Evolutionary conservation across 2,329 filamentous ascomycete genomes (phyloP), one percentile per base, ranked within the genome.

Genomic region (Alternaria gaisen): DNA sequence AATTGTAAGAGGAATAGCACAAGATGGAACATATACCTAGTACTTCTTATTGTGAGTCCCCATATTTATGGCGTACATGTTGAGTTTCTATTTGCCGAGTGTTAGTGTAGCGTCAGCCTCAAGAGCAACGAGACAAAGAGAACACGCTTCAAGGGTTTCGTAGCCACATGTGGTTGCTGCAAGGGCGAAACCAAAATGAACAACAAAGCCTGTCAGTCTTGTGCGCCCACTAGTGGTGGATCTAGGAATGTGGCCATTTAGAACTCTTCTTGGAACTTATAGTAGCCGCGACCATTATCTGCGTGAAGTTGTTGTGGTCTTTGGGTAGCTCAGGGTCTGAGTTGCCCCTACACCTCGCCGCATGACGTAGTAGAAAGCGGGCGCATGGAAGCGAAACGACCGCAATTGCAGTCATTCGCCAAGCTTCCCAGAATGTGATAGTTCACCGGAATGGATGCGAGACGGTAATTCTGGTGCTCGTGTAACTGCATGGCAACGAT

Each of bases 21-120:
- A 42, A 40, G 14, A 47, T 58, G 42, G 54, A 60, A 62, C 59
- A 58, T 16, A 34, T 56, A 58, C 58, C 41, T 43, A 28, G 38
- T 30, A 20, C 22, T 22, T 26, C n/a, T 48, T 30, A 42, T 58
- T 26, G 11, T 56, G 36, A 24, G 50, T 54, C 8, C 10, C 18
- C 22, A 30, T 57, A 60, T 59, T 36, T 47, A 55, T 56, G 63
- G 66, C 61, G 58, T 59, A 59, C 12, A 43, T 9, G 32, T 26
- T 41, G 28, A 14, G 40, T 30, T 51, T 14, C 34, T 41, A 65
- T 65, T 68, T 42, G 64, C 53, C 51, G 44, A n/a, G 16, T 34
- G 47, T 12, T 5, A 18, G 22, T 30, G 46, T 32, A 28, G 53
- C 46, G 26, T 20, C 52, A 53, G 54, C 59, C 56, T 58, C 54